Evolutionary conservation across 1,139 yeast species (phyloP).

Genomic region (Blastobotrys ciferrii): DNA sequence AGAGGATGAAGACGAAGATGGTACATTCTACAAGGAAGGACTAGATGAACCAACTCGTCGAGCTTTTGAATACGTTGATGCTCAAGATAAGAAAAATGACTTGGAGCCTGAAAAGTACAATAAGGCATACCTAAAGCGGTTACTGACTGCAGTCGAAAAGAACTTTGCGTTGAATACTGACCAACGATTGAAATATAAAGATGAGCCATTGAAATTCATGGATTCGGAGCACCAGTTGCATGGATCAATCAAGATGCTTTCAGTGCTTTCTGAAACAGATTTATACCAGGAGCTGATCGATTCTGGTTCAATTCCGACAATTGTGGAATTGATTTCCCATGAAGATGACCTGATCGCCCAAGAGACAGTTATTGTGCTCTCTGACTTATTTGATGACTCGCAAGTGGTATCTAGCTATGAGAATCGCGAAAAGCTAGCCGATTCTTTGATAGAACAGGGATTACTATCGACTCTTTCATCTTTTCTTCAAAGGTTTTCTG

Average conservation of each 20-base stretch:
- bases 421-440: constrained; percentile 13
- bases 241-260: constrained; percentile 34
- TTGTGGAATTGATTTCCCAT: constrained; percentile 33
- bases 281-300: constrained; percentile 28
- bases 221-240: constrained; percentile 35
- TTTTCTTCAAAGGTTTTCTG: constrained; percentile 6
- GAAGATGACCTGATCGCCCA: constrained; percentile 38
- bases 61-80: constrained; percentile 29
- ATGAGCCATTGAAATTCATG: constrained; percentile 38
- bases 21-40: constrained; percentile 30
- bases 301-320: constrained; percentile 26
- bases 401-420: constrained; percentile 18
- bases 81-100: constrained; percentile 21
- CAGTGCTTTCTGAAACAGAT: constrained; percentile 32
- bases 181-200: constrained; percentile 31
- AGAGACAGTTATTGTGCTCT: constrained; percentile 28
- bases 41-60: constrained; percentile 27
- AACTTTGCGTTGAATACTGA: constrained; percentile 33
- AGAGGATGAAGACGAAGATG: not conserved
- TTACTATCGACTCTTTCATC: constrained; percentile 19
- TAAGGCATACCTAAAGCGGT: constrained; percentile 27
- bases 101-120: constrained; percentile 25
- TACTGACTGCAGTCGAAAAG: constrained; percentile 29
- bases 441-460: constrained; percentile 18
- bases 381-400: constrained; percentile 30